These are phyloP conservation scores for Cyclotella cryptica DNA, from an alignment of 108 stramenopile species.

Conservation along the genomic window DNA sequence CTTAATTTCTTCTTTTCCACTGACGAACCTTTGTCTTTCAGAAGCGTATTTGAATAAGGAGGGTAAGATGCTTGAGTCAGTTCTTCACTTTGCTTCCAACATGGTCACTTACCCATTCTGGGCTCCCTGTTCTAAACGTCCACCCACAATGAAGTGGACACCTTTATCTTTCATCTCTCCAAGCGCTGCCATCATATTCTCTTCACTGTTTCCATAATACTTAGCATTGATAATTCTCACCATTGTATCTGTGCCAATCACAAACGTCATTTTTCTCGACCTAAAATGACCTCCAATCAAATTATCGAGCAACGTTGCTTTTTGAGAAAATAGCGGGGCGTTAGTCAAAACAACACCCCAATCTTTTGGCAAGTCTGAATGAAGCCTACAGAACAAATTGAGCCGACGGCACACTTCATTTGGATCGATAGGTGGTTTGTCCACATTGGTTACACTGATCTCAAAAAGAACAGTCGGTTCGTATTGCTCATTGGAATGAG, in stretches of 20 bases:
- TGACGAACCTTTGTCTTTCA: constrained; percentile 58
- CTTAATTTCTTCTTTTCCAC: constrained; percentile 66
- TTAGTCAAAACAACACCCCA: constrained; percentile 86
- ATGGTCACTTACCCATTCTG: constrained; percentile 27
- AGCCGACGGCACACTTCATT: constrained; percentile 59
- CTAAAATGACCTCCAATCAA: constrained; percentile 15
- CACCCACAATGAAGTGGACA: constrained; percentile 81
- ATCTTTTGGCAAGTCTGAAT: constrained; percentile 61
- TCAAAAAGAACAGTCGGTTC: constrained; percentile 74
- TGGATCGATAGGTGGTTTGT: constrained; percentile 83
- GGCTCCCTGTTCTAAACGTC: constrained; percentile 68
- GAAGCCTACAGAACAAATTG: constrained; percentile 56
- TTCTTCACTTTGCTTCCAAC: not conserved
- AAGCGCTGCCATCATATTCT: constrained; percentile 64
- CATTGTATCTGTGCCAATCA: constrained; percentile 90
- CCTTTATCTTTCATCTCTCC: constrained; percentile 63
- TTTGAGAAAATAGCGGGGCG: constrained; percentile 79
- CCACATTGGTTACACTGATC: constrained; percentile 82
- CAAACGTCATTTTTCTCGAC: constrained; percentile 65
- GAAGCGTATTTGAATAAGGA: not conserved
- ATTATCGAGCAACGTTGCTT: constrained; percentile 55
- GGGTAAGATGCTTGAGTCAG: not conserved
- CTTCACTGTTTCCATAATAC: constrained; percentile 74
- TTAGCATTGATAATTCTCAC: constrained; percentile 89
- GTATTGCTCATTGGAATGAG: constrained; percentile 20